phyloP scores from a whole-genome alignment of 208 protist genomes.

The Acanthamoeba sp. region DNA sequence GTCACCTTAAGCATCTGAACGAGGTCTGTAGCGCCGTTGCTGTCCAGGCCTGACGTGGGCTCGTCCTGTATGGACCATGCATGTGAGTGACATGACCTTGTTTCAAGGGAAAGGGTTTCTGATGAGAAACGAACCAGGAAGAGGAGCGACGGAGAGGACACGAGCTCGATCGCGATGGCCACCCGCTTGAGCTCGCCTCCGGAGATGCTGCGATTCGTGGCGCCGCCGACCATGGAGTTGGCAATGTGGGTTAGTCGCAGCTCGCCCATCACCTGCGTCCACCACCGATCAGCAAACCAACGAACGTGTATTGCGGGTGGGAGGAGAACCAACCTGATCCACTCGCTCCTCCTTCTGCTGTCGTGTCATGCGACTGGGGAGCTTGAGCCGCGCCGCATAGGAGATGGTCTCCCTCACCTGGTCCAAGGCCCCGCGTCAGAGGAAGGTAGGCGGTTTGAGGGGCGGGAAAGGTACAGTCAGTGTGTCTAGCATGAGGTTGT shows the following conservation, averaged over 20 bases:
- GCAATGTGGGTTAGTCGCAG: constrained; percentile 19
- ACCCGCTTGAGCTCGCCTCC: constrained; percentile 52
- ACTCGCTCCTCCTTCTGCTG: background rate
- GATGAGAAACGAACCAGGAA: constrained; percentile 18
- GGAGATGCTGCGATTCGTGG: constrained; percentile 1
- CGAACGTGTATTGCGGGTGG: too few relatives aligned
- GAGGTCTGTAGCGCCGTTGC: background rate
- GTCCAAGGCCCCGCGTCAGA: too few relatives aligned
- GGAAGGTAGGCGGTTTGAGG: too few relatives aligned
- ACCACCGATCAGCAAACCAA: too few relatives aligned
- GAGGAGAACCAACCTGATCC: background rate
- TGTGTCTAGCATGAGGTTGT: constrained; percentile 37
- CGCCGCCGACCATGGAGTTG: background rate
- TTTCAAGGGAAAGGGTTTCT: too few relatives aligned
- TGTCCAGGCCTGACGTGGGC: constrained; percentile 56
- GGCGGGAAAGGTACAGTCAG: background rate
- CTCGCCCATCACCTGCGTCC: background rate
- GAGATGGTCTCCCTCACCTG: constrained; percentile 13
- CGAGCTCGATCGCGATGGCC: constrained; percentile 47
- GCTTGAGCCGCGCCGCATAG: background rate
- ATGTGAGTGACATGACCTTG: too few relatives aligned
- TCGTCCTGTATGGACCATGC: constrained; percentile 5
- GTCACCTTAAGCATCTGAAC: constrained; percentile 18
- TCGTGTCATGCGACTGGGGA: background rate
- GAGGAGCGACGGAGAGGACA: constrained; percentile 52